Conservation (phyloP, 2,329 filamentous ascomycete species). For the Emmonsiellopsis sp. region DNA sequence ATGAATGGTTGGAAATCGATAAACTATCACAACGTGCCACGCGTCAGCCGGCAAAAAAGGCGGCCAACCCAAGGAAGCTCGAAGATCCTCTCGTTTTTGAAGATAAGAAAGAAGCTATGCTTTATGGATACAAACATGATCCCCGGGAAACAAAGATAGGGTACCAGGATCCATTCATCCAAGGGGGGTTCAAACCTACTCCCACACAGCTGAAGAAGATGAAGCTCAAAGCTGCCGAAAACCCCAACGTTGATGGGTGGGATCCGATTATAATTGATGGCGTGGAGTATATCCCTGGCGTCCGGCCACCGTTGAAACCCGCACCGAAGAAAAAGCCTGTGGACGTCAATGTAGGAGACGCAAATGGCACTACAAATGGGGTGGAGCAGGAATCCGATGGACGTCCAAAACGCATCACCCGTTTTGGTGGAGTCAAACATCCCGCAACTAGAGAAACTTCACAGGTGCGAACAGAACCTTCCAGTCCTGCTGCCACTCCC, state of each 20-base stretch:
- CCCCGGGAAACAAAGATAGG: conserved; percentile 36
- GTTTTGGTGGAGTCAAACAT: conserved; percentile 10
- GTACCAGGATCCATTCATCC: conserved; percentile 48
- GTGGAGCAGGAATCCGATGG: conserved; percentile 2
- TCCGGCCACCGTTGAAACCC: conserved; percentile 17
- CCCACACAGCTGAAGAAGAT: conserved; percentile 33
- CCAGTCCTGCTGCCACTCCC: conserved; percentile 5
- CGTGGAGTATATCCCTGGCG: conserved; percentile 27
- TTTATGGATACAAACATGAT: conserved; percentile 52
- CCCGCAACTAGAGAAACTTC: conserved; percentile 8
- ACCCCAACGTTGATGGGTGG: conserved; percentile 35
- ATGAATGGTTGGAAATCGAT: conserved; percentile 46
- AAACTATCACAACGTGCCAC: conserved; percentile 39
- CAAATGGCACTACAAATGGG: conserved; percentile 1
- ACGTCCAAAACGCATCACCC: conserved; percentile 7
- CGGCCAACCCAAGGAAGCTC: conserved; percentile 42
- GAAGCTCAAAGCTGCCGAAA: conserved; percentile 23
- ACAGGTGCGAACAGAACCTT: conserved; percentile 8
- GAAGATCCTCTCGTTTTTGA: conserved; percentile 43
- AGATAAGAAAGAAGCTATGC: conserved; percentile 50
- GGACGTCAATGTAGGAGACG: not conserved
- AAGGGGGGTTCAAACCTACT: conserved; percentile 39
- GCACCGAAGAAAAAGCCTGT: conserved; percentile 19
- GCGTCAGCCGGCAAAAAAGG: conserved; percentile 42
- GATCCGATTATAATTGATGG: conserved; percentile 26